Conservation (phyloP, 1,139 yeast genomes). For the Lodderomyces oxycetoniae region DNA sequence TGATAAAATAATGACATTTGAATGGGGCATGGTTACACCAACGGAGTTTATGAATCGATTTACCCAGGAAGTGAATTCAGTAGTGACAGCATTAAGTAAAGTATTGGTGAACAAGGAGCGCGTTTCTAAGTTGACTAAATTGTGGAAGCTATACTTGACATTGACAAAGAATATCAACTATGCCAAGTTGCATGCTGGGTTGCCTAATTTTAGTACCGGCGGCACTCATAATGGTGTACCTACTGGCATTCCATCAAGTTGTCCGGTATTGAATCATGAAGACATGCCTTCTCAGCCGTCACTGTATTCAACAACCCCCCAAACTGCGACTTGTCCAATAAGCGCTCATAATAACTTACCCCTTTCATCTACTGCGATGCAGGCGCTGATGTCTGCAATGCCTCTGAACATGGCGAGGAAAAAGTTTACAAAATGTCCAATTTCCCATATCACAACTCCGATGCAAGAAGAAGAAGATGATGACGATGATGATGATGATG, state of each 20-base stretch:
- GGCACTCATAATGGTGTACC: background rate
- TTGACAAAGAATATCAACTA: slow-evolving; percentile 31
- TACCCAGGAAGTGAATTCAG: slow-evolving; percentile 1
- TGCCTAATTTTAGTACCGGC: slow-evolving; percentile 24
- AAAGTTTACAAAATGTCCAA: slow-evolving; percentile 26
- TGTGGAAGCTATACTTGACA: slow-evolving; percentile 42
- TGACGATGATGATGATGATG: background rate
- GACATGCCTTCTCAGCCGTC: background rate
- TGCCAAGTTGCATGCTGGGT: slow-evolving; percentile 33
- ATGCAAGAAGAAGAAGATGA: slow-evolving; percentile 15
- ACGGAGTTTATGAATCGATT: slow-evolving; percentile 3
- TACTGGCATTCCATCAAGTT: slow-evolving; percentile 4
- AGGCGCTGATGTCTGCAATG: background rate
- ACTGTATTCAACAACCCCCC: background rate
- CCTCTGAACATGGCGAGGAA: background rate
- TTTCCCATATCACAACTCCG: slow-evolving; percentile 27
- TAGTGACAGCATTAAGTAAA: slow-evolving; percentile 6
- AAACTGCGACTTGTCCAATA: slow-evolving; percentile 2
- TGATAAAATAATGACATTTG: slow-evolving; percentile 1
- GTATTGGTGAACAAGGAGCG: slow-evolving; percentile 18
- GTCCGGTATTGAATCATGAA: slow-evolving; percentile 12
- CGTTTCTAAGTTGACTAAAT: slow-evolving; percentile 26
- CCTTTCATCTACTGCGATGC: background rate
- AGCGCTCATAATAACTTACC: slow-evolving; percentile 1
- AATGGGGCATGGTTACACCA: slow-evolving; percentile 1